phyloP scores from a whole-genome alignment of 139 green algal species.

The Limnomonas spitsbergensis region DNA sequence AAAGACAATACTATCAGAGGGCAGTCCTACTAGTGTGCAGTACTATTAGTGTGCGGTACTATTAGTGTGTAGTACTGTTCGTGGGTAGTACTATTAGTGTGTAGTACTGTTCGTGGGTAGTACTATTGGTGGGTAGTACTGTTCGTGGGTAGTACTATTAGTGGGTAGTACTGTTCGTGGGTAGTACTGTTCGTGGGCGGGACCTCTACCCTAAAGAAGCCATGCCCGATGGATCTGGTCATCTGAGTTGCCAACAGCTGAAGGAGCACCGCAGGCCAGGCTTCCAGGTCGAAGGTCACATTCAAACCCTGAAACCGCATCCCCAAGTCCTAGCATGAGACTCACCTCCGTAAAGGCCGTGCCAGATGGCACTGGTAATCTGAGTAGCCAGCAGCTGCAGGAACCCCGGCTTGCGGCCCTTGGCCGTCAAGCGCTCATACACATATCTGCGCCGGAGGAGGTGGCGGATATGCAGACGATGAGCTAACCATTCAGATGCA shows the following conservation, averaged over 20 bases:
- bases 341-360: slow-evolving; percentile 56
- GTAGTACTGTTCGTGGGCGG: too few species aligned
- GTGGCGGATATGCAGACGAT: too few species aligned
- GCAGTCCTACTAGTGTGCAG: too few species aligned
- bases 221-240: slow-evolving; percentile 79
- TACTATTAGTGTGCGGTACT: too few species aligned
- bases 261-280: slow-evolving; percentile 37
- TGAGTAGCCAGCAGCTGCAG: slow-evolving; percentile 73
- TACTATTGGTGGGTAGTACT: too few species aligned
- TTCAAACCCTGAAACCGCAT: not conserved
- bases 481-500: too few species aligned
- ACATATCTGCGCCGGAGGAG: slow-evolving; percentile 62
- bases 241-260: slow-evolving; percentile 77
- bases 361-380: slow-evolving; percentile 75
- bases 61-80: too few species aligned
- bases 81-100: too few species aligned
- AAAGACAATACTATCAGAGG: too few species aligned
- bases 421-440: slow-evolving; percentile 75
- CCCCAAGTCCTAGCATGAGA: not conserved
- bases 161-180: too few species aligned
- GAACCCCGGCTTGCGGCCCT: slow-evolving; percentile 56
- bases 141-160: too few species aligned
- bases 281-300: not conserved
- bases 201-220: slow-evolving; percentile 39
- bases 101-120: too few species aligned